Conservation (phyloP, 306 rosid genomes). For the Arachis hypogaea region DNA sequence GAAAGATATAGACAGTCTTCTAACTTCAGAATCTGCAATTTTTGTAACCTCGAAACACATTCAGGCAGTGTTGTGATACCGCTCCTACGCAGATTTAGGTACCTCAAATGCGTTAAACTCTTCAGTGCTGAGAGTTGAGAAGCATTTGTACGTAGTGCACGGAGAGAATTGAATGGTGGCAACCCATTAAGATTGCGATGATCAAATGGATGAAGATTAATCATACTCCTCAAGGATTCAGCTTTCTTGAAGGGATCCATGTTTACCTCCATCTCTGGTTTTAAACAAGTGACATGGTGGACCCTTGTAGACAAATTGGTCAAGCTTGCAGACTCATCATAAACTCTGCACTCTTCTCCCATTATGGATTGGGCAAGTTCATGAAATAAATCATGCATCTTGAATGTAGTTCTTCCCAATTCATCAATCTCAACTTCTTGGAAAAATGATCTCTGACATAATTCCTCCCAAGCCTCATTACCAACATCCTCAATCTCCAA, state of each 20-base stretch:
- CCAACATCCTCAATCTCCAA: constrained; percentile 42
- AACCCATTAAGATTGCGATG: not conserved
- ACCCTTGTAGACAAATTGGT: not conserved
- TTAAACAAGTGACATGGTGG: not conserved
- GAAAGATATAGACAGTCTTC: no score
- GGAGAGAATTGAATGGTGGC: not conserved
- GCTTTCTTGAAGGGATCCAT: constrained; percentile 14
- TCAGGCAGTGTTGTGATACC: not conserved
- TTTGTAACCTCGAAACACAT: not conserved
- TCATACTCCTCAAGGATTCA: constrained; percentile 17
- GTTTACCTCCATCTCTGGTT: not conserved
- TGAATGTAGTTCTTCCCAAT: not conserved
- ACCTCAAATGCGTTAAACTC: constrained; percentile 14
- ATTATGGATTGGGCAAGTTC: constrained; percentile 37
- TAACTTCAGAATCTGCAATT: constrained; percentile 12
- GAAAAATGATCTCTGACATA: constrained; percentile 37
- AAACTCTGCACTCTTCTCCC: constrained; percentile 12
- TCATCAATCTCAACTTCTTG: constrained; percentile 17
- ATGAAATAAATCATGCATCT: constrained; percentile 25
- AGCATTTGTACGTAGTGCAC: not conserved
- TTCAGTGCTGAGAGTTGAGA: not conserved
- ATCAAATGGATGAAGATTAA: not conserved
- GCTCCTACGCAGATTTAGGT: not conserved
- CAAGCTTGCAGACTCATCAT: not conserved
- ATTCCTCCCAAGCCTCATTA: constrained; percentile 21